Base-by-base conservation (phyloP, 352 stramenopile species). In the Phytophthora citricola region DNA sequence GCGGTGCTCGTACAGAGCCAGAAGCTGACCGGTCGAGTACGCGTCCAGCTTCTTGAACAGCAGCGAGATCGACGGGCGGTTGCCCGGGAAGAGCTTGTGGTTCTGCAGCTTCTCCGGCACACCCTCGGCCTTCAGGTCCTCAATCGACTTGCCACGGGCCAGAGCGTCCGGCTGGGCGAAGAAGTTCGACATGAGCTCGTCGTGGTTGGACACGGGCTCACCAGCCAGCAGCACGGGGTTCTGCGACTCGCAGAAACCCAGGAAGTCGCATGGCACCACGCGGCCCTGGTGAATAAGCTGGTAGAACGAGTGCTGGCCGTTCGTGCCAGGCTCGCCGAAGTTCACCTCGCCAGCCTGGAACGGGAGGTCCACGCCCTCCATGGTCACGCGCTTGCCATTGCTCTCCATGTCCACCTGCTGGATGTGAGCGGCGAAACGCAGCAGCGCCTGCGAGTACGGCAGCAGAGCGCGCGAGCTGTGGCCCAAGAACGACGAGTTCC, bases 141-240 rank as follows among this genome's bases (percentile, higher is more conserved):
- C 87, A 8, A 98, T 64, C 29, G 91, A 98, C 83, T 99, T 99
- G 69, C 97, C 97, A 54, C 90, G 91, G 5, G 97, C 98, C 7
- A 99, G 81, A 6, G 97, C 97, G 77, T 99, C 98, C 0, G 97
- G 97, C 76, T 99, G 97, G 34, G 97, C 97, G 73, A 99, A 99
- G 76, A 99, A 99, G 85, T 99, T 99, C 54, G 86, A 96, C 97
- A 99, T 99, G 63, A 99, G 91, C 82, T 99, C 97, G 79, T 99
- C 97, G 84, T 99, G 97, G 85, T 98, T 98, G n/a, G 89, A 93
- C 31, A 99, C 92, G 0, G 84, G 58, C 72, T 99, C 86, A 29
- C 81, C 80, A 0, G 77, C 78, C 48, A 94, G 77, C 40, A 72
- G 36, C 52, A 97, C 75, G 39, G 88, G 87, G 71, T 91, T 88